These are phyloP conservation scores for Neurospora sublineolata DNA, from an alignment of 495 filamentous ascomycete genomes.

Conservation along the genomic window DNA sequence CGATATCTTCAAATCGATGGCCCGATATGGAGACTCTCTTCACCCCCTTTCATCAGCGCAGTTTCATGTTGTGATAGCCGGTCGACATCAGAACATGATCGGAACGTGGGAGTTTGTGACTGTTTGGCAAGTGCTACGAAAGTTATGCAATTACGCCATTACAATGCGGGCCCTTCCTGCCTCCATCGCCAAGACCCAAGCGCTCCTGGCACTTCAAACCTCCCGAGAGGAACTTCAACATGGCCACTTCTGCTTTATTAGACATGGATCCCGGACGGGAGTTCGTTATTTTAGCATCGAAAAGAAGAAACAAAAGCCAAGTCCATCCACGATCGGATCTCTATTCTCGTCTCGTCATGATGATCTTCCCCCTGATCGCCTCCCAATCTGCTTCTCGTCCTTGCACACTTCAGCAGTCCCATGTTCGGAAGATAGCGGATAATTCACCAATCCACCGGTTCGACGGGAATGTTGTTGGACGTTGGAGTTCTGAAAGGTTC, in stretches of 20 bases:
- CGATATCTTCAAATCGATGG: background rate
- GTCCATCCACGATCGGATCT: background rate
- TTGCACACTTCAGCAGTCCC: background rate
- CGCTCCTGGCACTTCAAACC: background rate
- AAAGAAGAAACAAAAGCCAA: background rate
- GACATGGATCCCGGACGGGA: background rate
- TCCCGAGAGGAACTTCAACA: background rate
- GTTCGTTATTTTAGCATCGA: background rate
- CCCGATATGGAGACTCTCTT: background rate
- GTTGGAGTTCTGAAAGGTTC: background rate
- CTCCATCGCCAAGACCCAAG: background rate
- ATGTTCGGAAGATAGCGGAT: background rate
- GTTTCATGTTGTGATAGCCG: background rate
- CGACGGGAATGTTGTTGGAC: background rate
- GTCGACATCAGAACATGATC: background rate
- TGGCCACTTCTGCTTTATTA: background rate
- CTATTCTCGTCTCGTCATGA: background rate
- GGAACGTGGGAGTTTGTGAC: background rate
- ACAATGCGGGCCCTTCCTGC: background rate
- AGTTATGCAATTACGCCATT: conserved; percentile 1
- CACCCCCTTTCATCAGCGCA: background rate
- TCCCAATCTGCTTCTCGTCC: background rate
- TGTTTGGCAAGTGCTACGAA: background rate
- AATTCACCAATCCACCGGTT: background rate
- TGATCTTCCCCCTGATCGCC: background rate